Evolutionary conservation across 1,284 basidiomycete species (phyloP), one percentile per base, ranked within the genome.

Genomic region (Gomphus bonarii): DNA sequence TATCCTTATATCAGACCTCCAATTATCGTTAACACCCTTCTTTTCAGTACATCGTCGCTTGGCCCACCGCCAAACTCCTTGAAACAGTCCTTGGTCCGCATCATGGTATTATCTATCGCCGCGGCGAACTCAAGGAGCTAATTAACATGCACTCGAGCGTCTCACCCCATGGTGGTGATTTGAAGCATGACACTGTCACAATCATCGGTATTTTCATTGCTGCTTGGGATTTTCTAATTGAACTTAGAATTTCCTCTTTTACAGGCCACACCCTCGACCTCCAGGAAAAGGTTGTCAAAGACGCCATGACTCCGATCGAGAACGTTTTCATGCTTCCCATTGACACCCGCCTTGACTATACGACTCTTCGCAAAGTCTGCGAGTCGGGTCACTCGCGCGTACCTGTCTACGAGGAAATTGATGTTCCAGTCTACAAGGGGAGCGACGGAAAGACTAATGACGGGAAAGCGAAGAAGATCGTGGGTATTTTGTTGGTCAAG

Each of bases 271-370:
- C 86, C 0, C 74, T 90, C 42, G 85, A 88, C 63, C 68, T 88
- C 25, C 84, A 87, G 63, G 81, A 81, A 61, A 87, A 87, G 65
- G 76, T 81, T 42, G 85, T 85, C 33, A 74, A 74, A 65, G 79
- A 84, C 67, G 81, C 80, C 22, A 94, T 94, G 90, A 92, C 90
- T 0, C 84, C 86, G 9, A 89, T 93, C 61, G 73, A 78, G 50
- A 72, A 84, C 49, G 85, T 88, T 2, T 90, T 89, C 69, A 91
- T 92, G 88, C 74, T 94, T 36, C 84, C 84, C 7, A 84, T 91
- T 62, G 81, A 89, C 55, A 81, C 87, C 1, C 83, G 81, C 63
- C 78, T 94, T 28, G 89, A 92, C 67, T 91, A 87, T 65, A 79
- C 82, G 52, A 82, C 87, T 0, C 74, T 94, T 44, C 82, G 82